Conservation (phyloP, 1,139 yeast genomes). For the Taiozyma sp. region DNA sequence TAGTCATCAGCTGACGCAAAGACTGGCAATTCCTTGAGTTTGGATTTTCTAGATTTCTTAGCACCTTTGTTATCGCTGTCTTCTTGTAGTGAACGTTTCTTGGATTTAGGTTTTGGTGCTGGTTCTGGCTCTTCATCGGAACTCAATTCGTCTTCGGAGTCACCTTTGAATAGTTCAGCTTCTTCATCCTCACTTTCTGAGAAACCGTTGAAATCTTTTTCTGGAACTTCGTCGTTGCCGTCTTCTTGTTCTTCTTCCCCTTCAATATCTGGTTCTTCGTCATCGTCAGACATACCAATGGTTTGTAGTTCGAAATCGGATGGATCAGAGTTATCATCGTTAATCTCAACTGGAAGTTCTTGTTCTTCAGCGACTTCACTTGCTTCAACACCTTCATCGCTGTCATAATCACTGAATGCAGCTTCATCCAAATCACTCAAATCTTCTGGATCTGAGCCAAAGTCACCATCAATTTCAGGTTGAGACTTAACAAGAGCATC, state of each 20-base stretch:
- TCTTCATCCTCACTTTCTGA: conserved; percentile 24
- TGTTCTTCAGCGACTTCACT: conserved; percentile 6
- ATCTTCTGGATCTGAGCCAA: conserved; percentile 45
- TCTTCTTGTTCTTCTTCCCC: conserved; percentile 27
- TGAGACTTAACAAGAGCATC: conserved; percentile 78
- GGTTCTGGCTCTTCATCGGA: conserved; percentile 22
- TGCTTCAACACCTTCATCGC: conserved; percentile 22
- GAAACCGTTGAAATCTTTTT: conserved; percentile 24
- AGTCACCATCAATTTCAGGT: conserved; percentile 72
- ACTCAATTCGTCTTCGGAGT: conserved; percentile 26
- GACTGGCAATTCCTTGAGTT: conserved; percentile 66
- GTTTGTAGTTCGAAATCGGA: conserved; percentile 22
- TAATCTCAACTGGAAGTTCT: conserved; percentile 23
- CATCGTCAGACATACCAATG: conserved; percentile 26
- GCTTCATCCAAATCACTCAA: conserved; percentile 42
- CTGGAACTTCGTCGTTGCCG: conserved; percentile 28
- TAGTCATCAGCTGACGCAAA: conserved; percentile 92
- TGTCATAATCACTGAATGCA: conserved; percentile 30
- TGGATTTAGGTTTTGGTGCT: conserved; percentile 17
- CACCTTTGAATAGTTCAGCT: conserved; percentile 24
- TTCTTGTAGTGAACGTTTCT: conserved; percentile 21
- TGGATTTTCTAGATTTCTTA: conserved; percentile 47
- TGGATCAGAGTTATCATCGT: conserved; percentile 25
- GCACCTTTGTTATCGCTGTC: conserved; percentile 23
- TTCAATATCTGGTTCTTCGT: conserved; percentile 21